phyloP scores from a whole-genome alignment of 768 basidiomycete species.

The Boletus sp. region DNA sequence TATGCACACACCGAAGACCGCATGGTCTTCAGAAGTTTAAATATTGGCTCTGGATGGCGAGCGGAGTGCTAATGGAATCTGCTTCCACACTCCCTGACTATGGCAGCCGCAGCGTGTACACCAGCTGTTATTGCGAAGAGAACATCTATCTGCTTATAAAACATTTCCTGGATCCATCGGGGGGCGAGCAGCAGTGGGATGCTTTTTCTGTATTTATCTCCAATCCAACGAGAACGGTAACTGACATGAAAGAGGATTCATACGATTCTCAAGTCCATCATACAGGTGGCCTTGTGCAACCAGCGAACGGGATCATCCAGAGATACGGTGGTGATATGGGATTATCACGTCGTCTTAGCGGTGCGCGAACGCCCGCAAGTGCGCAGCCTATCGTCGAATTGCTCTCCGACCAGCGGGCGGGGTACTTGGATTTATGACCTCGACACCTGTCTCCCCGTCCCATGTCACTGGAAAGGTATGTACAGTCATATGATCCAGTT shows the following conservation, averaged over 20 bases:
- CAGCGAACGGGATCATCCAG: constrained; percentile 44
- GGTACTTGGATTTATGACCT: constrained; percentile 66
- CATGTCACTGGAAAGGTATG: constrained; percentile 51
- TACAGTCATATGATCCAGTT: neutral
- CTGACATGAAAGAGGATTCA: constrained; percentile 10
- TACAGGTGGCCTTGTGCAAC: constrained; percentile 62
- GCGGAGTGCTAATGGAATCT: constrained; percentile 24
- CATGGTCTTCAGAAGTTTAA: neutral
- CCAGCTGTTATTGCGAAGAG: constrained; percentile 68
- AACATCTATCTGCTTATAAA: constrained; percentile 61
- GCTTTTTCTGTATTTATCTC: constrained; percentile 61
- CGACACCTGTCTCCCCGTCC: constrained; percentile 51
- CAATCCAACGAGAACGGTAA: constrained; percentile 55
- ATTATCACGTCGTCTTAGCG: constrained; percentile 68
- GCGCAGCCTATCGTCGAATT: neutral
- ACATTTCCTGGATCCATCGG: constrained; percentile 34
- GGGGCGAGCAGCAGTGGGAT: constrained; percentile 41
- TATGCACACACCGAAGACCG: neutral
- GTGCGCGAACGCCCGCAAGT: constrained; percentile 36
- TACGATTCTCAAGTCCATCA: constrained; percentile 3
- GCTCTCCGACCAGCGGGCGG: constrained; percentile 5
- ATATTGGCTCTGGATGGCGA: neutral
- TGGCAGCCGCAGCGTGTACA: constrained; percentile 44
- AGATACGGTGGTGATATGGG: constrained; percentile 56
- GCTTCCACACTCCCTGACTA: constrained; percentile 23